Evolutionary conservation across 1,139 yeast genomes (phyloP).

Genomic region (Taphrina deformans): DNA sequence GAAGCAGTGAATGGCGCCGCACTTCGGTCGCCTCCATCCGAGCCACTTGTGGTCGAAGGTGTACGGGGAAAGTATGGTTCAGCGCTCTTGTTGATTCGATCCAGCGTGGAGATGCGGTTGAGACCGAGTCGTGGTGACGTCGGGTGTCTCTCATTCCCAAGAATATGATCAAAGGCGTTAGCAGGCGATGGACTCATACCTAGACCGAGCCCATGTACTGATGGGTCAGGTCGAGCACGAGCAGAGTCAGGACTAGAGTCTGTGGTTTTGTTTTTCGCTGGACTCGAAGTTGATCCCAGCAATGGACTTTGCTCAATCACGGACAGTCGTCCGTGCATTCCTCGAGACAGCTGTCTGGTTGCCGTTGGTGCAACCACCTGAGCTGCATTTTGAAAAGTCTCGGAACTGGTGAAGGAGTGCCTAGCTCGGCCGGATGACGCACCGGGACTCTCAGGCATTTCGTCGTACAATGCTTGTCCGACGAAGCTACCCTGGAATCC

Average conservation of each 20-base stretch:
- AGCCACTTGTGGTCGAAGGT: background rate
- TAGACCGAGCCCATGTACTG: constrained; percentile 11
- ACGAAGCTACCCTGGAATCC: background rate
- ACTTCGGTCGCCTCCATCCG: background rate
- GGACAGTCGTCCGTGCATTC: constrained; percentile 1
- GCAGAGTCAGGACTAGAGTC: background rate
- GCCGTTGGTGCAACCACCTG: background rate
- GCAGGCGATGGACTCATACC: constrained; percentile 1
- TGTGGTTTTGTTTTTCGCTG: background rate
- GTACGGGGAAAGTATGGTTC: background rate
- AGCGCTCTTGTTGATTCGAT: constrained; percentile 17
- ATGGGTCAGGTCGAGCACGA: background rate
- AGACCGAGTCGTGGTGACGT: background rate
- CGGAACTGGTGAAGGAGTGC: background rate
- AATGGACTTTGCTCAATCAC: constrained; percentile 14
- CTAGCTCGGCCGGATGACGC: background rate
- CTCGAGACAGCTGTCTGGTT: background rate
- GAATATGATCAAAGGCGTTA: constrained; percentile 9
- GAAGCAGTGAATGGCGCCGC: background rate
- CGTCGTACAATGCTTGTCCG: background rate
- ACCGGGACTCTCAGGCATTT: too few relatives aligned
- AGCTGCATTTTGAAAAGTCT: background rate
- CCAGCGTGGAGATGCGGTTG: constrained; percentile 5
- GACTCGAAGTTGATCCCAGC: background rate
- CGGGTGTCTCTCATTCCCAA: background rate